Evolutionary conservation across 306 rosid species (phyloP), one percentile per base, ranked within the genome.

Genomic region (Casuarina cunninghamiana): DNA sequence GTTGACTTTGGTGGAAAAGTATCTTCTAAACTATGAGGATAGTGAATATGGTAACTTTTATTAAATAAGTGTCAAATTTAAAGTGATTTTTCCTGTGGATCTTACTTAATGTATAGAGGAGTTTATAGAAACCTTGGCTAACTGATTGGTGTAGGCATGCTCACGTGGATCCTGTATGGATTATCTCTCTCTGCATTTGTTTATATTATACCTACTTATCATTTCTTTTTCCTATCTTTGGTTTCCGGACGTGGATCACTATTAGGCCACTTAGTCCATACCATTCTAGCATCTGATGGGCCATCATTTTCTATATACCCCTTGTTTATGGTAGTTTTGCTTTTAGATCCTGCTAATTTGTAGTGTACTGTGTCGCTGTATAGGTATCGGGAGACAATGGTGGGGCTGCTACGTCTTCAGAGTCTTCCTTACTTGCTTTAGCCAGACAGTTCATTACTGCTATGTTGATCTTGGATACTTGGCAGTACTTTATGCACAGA

Each of bases 401-500:
- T 57, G 89, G 75, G 37, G 77, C 55, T 51, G 63, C 53, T 46
- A 10, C 82, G 32, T 74, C n/a, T 84, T 69, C 84, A 72, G 79
- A 77, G 48, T 55, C 86, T 75, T 93, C 96, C 76, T 68, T 81
- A 11, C 81, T 89, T 12, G 89, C 67, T 55, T 57, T 78, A 76
- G 91, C 85, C 37, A 80, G 90, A 53, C 99, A 93, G 79, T 93
- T 95, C 86, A 74, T 88, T 44, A 88, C 87, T 48, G 99, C 93
- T 9, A 95, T 93, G 97, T 46, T 93, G 75, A 89, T 95, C 74
- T 81, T 95, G 91, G 99, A 95, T 81, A 90, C 99, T 10, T 95
- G 97, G 97, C 99, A 95, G 75, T 95, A 95, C 90, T 89, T 95
- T 46, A 87, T 93, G 93, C 99, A 95, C 81, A 88, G 99, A 84